Evolutionary conservation across 306 rosid genomes (phyloP).

Genomic region (Lithocarpus polystachyus): DNA sequence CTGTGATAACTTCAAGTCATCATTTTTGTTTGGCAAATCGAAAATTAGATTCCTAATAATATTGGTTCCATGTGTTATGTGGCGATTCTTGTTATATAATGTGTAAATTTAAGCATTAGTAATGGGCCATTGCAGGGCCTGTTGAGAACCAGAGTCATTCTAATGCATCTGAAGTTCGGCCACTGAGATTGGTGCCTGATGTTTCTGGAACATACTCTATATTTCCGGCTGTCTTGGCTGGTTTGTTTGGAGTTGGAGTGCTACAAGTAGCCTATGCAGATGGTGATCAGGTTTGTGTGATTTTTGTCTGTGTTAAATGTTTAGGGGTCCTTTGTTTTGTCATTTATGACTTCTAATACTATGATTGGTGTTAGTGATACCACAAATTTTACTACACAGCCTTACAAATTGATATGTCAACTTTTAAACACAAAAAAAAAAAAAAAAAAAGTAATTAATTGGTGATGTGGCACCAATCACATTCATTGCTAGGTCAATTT

Average conservation of each 20-base stretch:
- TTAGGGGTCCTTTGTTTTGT: not conserved
- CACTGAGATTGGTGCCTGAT: conserved; percentile 19
- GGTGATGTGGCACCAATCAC: too few relatives aligned
- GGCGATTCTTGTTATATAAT: not conserved
- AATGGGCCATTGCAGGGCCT: conserved; percentile 28
- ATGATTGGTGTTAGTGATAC: too few relatives aligned
- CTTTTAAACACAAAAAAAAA: too few relatives aligned
- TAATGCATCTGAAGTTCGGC: conserved; percentile 26
- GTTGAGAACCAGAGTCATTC: conserved; percentile 10
- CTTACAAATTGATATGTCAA: too few relatives aligned
- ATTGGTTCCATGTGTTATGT: not conserved
- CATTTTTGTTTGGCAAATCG: too few relatives aligned
- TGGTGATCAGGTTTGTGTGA: conserved; percentile 40
- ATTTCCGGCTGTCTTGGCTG: conserved; percentile 48
- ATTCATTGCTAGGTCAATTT: too few relatives aligned
- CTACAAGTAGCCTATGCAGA: conserved; percentile 53
- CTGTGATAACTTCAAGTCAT: too few relatives aligned
- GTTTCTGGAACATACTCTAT: conserved; percentile 8
- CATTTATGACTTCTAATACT: not conserved
- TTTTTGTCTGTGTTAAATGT: not conserved
- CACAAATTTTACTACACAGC: too few relatives aligned
- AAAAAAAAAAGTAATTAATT: too few relatives aligned
- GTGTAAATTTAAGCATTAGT: not conserved
- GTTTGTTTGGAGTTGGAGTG: conserved; percentile 52
- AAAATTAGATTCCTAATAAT: too few relatives aligned